Evolutionary conservation across 495 filamentous ascomycete genomes (phyloP), one percentile per base, ranked within the genome.

Genomic region (Saxophila tyrrhenica): DNA sequence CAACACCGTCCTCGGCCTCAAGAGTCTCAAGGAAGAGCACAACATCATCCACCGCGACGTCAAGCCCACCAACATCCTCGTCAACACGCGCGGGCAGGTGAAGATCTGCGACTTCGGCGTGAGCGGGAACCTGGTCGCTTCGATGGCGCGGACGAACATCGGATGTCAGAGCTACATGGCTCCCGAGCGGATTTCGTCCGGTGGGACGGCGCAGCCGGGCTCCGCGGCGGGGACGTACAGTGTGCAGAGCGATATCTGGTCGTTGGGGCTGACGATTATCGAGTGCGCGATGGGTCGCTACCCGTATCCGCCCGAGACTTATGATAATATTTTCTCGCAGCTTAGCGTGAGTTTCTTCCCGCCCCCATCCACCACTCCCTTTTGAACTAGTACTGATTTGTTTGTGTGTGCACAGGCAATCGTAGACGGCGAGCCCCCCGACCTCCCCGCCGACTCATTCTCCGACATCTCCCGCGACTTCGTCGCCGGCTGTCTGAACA

Each of bases 121-220:
- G 11, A 92, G 86, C 49, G 92, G 92, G 35, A 99, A 99, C 63
- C 70, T 99, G 13, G 92, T 99, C 20, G 90, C 92, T 2, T 94
- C 88, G 71, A 96, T 97, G 59, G 92, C 92, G 21, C 96, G 95
- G 70, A 99, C 92, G 21, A 99, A 99, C 65, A 99, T 99, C 59
- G 92, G 92, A 20, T 99, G 92, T 64, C 92, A 99, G 67, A 95
- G 89, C 69, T 99, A 99, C 72, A 99, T 99, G 92, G 92, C 92
- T 0, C 92, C 92, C 2, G 92, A 99, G 66, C 78, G 92, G 50
- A 99, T 99, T 55, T 84, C 86, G 25, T 86, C 87, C 22, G 86
- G 87, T 49, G 86, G 88, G 22, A 78, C 88, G 58, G 82, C 89
- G 62, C 82, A 87, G 62, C 79, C 84, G 10, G 76, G 84, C 20